Conservation (phyloP, 768 basidiomycete species). For the Russula sp. region DNA sequence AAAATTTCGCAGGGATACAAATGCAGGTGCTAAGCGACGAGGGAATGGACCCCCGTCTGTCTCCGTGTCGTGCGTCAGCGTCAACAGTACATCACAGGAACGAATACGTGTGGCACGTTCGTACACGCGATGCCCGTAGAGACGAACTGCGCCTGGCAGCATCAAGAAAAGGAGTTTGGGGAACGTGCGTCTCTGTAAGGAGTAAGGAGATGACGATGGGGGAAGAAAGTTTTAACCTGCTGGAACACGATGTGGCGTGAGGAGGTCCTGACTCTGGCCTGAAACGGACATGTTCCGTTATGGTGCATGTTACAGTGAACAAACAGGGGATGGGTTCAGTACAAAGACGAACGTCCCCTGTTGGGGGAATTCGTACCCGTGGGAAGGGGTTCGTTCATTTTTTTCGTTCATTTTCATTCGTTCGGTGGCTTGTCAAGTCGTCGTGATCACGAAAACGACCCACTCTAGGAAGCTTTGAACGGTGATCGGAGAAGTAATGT, state of each 20-base stretch:
- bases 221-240: conserved; percentile 6
- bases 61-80: background rate
- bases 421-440: no score
- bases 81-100: conserved; percentile 4
- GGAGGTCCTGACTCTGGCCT: background rate
- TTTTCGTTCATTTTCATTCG: background rate
- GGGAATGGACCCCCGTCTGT: no score
- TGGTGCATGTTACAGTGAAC: background rate
- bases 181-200: background rate
- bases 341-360: background rate
- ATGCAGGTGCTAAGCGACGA: background rate
- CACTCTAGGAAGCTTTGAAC: background rate
- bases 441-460: background rate
- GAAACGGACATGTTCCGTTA: background rate
- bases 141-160: no score
- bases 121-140: background rate
- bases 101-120: background rate
- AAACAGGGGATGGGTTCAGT: background rate
- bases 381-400: background rate
- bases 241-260: conserved; percentile 3
- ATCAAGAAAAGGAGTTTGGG: no score
- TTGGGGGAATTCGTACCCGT: background rate
- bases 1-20: conserved; percentile 8
- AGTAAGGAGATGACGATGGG: background rate
- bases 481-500: conserved; percentile 3